Evolutionary conservation across 306 rosid species (phyloP), one percentile per base, ranked within the genome.

Genomic region (Morella rubra): DNA sequence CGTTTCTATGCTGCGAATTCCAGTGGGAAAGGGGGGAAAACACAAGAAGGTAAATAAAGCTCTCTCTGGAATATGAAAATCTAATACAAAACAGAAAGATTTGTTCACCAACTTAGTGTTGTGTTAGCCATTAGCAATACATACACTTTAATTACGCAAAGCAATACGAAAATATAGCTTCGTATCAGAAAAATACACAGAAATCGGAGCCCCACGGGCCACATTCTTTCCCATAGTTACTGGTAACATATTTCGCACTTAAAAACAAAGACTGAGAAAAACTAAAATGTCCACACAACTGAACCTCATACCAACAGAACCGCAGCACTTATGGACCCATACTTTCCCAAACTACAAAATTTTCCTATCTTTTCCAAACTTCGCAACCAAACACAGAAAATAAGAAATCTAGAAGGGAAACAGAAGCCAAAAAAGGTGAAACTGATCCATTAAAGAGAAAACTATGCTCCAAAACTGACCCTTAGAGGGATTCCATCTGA

Each of bases 401-500:
- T 15, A 37, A 58, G 5, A 73, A 67, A 24, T 32, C 37, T 27
- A 60, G 54, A 27, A 19, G 2, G 76, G 64, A 42, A 1, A 51
- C 6, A 13, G 22, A 10, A 64, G 56, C 7, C 4, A 73, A 54
- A 67, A 77, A 32, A 32, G 37, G 44, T 3, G 10, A 7, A 77
- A 81, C 76, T 2, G 52, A 50, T 27, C 40, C 49, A 24, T 46
- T 13, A 6, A 67, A 51, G 44, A 69, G 11, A 53, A 60, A n/a
- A n/a, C n/a, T n/a, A 65, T 0, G 14, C 71, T 5, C 18, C 5
- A 11, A 64, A 13, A 81, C 88, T 42, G 41, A 94, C 97, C 97
- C 90, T 84, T 22, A 87, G 83, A 7, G 98, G 91, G 45, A 94
- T 64, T 85, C 98, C 98, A 83, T 86, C 83, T 94, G 98, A 5